These are phyloP conservation scores for Gryganskiella cystojenkinii DNA, from an alignment of 192 early-diverging fungal genomes.

Conservation along the genomic window DNA sequence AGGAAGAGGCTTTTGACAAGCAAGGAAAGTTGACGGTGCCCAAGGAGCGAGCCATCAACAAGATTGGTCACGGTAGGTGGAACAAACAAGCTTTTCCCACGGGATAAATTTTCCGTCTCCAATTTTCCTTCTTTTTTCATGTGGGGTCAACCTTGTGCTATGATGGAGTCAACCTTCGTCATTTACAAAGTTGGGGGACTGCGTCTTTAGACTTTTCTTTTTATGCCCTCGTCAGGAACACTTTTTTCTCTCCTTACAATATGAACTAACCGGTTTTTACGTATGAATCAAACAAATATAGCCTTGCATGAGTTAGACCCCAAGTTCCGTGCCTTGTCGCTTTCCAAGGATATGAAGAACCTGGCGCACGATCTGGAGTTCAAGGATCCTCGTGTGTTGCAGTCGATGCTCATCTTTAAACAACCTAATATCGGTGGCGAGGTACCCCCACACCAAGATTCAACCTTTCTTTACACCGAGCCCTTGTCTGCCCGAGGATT, in stretches of 20 bases:
- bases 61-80: constrained; percentile 84
- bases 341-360: constrained; percentile 58
- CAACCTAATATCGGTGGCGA: constrained; percentile 69
- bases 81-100: no score
- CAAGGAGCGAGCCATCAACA: constrained; percentile 81
- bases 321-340: constrained; percentile 74
- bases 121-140: neutral
- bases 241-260: neutral
- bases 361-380: constrained; percentile 74
- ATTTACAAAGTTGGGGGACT: neutral
- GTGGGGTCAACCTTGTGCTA: neutral
- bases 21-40: constrained; percentile 71
- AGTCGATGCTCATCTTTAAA: constrained; percentile 95
- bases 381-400: constrained; percentile 78
- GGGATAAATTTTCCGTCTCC: neutral
- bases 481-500: constrained; percentile 87
- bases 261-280: neutral
- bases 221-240: neutral
- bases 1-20: constrained; percentile 80
- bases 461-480: constrained; percentile 90
- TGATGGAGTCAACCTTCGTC: neutral
- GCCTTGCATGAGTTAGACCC: constrained; percentile 86
- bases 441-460: constrained; percentile 92
- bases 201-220: neutral
- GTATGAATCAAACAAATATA: constrained; percentile 5